Percentiles rank a stretch among this genome's conserved stretches.
phyloP scores from a whole-genome alignment of 2,329 filamentous ascomycete species.

The Sporothrix globosa region DNA sequence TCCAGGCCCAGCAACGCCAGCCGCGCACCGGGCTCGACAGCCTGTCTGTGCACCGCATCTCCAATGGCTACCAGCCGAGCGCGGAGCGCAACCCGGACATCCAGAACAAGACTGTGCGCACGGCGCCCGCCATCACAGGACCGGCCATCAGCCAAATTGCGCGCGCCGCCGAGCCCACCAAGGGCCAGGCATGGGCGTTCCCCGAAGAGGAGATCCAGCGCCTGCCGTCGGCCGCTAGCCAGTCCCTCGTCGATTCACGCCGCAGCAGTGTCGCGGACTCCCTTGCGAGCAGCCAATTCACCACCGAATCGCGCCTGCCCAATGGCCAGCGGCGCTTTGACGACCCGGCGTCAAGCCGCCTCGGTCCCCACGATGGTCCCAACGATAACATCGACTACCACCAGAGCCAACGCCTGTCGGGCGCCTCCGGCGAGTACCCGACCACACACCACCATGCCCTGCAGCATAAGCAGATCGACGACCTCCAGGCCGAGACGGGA shows the following conservation, averaged over 20 bases:
- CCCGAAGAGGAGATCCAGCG: conserved; percentile 70
- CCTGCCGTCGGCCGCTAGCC: conserved; percentile 51
- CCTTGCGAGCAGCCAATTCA: conserved; percentile 77
- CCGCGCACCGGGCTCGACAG: conserved; percentile 57
- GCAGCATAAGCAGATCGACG: conserved; percentile 72
- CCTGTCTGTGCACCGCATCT: conserved; percentile 61
- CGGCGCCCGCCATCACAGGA: conserved; percentile 76
- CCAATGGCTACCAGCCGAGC: conserved; percentile 66
- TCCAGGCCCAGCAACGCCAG: conserved; percentile 59
- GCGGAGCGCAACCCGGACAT: conserved; percentile 61
- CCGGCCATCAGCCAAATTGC: conserved; percentile 67
- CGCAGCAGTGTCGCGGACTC: conserved; percentile 78
- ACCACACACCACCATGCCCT: conserved; percentile 73
- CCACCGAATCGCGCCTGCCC: conserved; percentile 71
- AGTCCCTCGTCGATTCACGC: conserved; percentile 64
- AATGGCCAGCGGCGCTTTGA: conserved; percentile 73
- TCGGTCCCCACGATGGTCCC: conserved; percentile 64
- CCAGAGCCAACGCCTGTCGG: conserved; percentile 50
- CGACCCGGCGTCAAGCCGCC: conserved; percentile 68
- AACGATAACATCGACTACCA: conserved; percentile 45
- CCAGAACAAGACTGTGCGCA: conserved; percentile 57
- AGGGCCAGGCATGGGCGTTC: conserved; percentile 83
- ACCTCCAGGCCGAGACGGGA: conserved; percentile 64
- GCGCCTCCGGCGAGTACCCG: conserved; percentile 58
- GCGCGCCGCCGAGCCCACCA: conserved; percentile 75